phyloP scores from a whole-genome alignment of 257 asterid genomes.

The Mentha longifolia region DNA sequence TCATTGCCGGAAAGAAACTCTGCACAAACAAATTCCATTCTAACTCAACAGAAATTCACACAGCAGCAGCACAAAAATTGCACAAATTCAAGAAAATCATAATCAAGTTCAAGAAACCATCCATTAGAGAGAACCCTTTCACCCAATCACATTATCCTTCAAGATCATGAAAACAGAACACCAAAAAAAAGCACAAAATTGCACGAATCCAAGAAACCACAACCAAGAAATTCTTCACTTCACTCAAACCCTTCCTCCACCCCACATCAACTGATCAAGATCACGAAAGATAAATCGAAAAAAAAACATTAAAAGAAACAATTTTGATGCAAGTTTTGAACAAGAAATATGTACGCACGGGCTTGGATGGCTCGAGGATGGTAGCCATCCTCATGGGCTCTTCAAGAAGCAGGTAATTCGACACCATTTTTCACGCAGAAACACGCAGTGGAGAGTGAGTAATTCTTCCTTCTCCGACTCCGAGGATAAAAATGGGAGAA shows the following conservation, averaged over 20 bases:
- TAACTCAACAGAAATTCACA: not conserved
- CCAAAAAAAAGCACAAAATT: not conserved
- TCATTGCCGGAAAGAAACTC: constrained; percentile 88
- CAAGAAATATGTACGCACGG: constrained; percentile 29
- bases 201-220: not conserved
- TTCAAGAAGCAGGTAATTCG: constrained; percentile 56
- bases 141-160: constrained; percentile 12
- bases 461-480: not conserved
- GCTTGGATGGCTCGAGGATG: constrained; percentile 61
- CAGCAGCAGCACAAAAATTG: not conserved
- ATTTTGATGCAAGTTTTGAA: not conserved
- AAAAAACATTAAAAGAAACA: not conserved
- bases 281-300: not conserved
- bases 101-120: constrained; percentile 1
- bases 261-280: not conserved
- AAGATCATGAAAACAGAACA: not conserved
- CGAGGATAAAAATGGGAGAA: constrained; percentile 5
- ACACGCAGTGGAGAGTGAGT: constrained; percentile 38
- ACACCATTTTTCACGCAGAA: constrained; percentile 47
- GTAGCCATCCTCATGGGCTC: constrained; percentile 61
- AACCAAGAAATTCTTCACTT: not conserved
- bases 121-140: not conserved
- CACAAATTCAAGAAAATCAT: not conserved
- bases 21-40: constrained; percentile 35
- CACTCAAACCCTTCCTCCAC: not conserved